A percentile compares a stretch with the other conserved stretches of the same genome.
Conservation (phyloP, 768 basidiomycete genomes). For the Tylopilus subfusipes region DNA sequence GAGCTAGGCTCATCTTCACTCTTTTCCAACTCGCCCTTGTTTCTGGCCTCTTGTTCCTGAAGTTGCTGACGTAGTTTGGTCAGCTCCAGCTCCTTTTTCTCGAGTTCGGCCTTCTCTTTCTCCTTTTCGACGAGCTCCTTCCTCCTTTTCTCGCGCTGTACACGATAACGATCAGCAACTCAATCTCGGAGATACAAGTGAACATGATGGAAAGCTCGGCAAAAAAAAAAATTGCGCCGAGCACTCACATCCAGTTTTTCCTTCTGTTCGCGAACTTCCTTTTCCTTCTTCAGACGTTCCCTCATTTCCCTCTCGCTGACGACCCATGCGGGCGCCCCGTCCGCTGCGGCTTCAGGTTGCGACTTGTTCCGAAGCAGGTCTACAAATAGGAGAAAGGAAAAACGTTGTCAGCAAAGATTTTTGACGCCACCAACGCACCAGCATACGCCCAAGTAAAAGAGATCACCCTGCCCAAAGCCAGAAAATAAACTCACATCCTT, state of each 20-base stretch:
- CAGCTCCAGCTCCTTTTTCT: constrained; percentile 62
- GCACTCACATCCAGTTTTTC: constrained; percentile 62
- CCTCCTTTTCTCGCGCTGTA: constrained; percentile 43
- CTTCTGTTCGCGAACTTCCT: constrained; percentile 64
- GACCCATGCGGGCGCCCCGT: constrained; percentile 69
- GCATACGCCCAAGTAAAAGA: constrained; percentile 18
- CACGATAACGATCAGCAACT: constrained; percentile 10
- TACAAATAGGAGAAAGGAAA: constrained; percentile 24
- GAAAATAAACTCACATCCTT: constrained; percentile 68
- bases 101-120: constrained; percentile 57
- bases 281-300: constrained; percentile 70
- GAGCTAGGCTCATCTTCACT: constrained; percentile 35
- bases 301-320: constrained; percentile 68
- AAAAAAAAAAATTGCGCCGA: constrained; percentile 13
- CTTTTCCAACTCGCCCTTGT: constrained; percentile 43
- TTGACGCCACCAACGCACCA: constrained; percentile 21
- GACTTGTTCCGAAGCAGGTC: constrained; percentile 84
- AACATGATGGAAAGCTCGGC: constrained; percentile 18
- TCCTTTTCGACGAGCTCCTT: constrained; percentile 46
- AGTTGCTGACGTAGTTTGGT: constrained; percentile 50
- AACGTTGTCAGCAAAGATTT: constrained; percentile 26
- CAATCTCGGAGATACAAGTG: neutral
- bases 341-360: constrained; percentile 71
- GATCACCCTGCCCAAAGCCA: neutral
- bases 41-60: constrained; percentile 52